Conservation (phyloP, 805 yeast genomes). For the Suhomyces kilbournensis region DNA sequence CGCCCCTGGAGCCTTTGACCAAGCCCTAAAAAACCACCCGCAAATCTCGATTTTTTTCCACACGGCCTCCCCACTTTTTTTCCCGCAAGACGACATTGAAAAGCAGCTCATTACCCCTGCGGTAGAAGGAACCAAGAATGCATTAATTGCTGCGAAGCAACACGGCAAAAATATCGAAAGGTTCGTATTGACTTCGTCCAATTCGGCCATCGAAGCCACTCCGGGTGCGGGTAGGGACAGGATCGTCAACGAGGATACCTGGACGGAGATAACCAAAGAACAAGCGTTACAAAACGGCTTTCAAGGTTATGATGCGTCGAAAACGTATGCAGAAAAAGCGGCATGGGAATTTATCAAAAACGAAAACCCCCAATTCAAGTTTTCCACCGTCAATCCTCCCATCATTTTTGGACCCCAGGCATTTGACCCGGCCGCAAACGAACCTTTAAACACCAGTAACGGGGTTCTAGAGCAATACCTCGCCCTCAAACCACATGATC, state of each 20-base stretch:
- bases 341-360: conserved; percentile 54
- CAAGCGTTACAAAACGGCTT: conserved; percentile 38
- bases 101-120: conserved; percentile 27
- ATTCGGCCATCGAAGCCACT: conserved; percentile 20
- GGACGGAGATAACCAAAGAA: conserved; percentile 56
- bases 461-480: conserved; percentile 16
- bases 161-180: conserved; percentile 16
- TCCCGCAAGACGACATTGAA: conserved; percentile 16
- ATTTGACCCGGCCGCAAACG: conserved; percentile 22
- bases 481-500: conserved; percentile 13
- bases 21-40: conserved; percentile 23
- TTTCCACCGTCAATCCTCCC: conserved; percentile 33
- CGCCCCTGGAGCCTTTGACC: conserved; percentile 25
- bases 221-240: conserved; percentile 17
- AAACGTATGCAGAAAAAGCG: conserved; percentile 56
- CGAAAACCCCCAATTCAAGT: conserved; percentile 21
- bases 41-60: conserved; percentile 28
- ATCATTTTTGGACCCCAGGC: conserved; percentile 44
- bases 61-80: conserved; percentile 34
- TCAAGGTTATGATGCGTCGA: conserved; percentile 56
- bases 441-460: conserved; percentile 12
- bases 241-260: conserved; percentile 42
- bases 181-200: conserved; percentile 26
- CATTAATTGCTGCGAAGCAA: conserved; percentile 16
- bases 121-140: conserved; percentile 27